Percentiles rank a stretch among this genome's conserved stretches.
These are phyloP conservation scores for Rhodotorula diobovata DNA, from an alignment of 768 basidiomycete genomes.

Conservation along the genomic window DNA sequence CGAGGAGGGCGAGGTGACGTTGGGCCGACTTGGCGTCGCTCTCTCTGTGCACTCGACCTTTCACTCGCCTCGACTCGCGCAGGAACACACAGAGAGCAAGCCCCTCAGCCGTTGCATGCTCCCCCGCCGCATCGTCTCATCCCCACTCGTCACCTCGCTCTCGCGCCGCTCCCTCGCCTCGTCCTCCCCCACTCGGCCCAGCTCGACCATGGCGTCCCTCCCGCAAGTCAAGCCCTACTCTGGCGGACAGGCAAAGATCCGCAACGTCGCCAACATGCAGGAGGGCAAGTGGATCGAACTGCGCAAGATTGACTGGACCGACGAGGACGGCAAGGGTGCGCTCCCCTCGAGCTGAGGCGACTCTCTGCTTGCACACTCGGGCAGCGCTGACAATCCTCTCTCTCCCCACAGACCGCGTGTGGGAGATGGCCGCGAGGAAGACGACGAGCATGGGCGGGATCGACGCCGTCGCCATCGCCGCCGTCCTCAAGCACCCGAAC, in stretches of 20 bases:
- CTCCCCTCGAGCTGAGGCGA: too few relatives aligned
- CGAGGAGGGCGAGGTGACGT: neutral
- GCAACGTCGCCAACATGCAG: slow-evolving; percentile 9
- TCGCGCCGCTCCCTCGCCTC: neutral
- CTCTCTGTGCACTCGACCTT: too few relatives aligned
- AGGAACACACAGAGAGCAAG: too few relatives aligned
- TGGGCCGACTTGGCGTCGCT: too few relatives aligned
- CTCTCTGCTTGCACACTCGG: too few relatives aligned
- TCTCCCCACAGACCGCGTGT: slow-evolving; percentile 58
- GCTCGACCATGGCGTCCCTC: slow-evolving; percentile 1
- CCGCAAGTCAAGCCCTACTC: slow-evolving; percentile 13
- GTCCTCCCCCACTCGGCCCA: neutral
- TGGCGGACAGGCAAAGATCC: slow-evolving; percentile 11
- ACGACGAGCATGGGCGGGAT: slow-evolving; percentile 70
- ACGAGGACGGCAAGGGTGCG: slow-evolving; percentile 60
- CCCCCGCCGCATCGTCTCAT: neutral
- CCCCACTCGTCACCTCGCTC: neutral
- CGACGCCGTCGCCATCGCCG: slow-evolving; percentile 82
- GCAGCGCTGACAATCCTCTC: too few relatives aligned
- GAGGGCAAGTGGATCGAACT: slow-evolving; percentile 64
- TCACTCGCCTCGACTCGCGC: too few relatives aligned
- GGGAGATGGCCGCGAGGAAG: slow-evolving; percentile 83
- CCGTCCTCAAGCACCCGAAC: slow-evolving; percentile 68
- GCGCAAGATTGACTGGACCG: slow-evolving; percentile 73
- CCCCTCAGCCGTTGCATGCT: neutral